Base-by-base conservation (phyloP, 805 yeast species). In the Cyberlindnera galapagoensis region DNA sequence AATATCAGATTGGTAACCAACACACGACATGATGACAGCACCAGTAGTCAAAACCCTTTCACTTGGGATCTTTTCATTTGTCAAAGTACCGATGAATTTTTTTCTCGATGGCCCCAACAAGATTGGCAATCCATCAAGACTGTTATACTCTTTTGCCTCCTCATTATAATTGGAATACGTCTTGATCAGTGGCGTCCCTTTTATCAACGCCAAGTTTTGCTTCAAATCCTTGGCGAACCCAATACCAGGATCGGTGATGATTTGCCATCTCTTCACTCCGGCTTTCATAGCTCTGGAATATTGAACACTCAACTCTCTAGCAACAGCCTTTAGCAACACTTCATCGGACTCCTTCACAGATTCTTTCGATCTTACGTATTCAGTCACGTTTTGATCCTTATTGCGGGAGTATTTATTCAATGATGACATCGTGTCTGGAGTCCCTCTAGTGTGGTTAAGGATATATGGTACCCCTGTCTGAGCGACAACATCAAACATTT, bases 211-310 rank as follows among this genome's bases (percentile, higher is more conserved):
- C 20, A 88, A 43, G 54, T 88, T 90, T 49, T 88, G 95, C 7
- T 52, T 43, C n/a, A 69, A 46, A 33, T 67, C 69, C 54, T 92
- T 92, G n/a, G 97, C 97, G 58, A 92, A 92, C 2, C 99, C 98
- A 25, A 92, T 59, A 3, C 98, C 98, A 1, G 99, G 98, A 53
- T 92, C 99, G 4, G 87, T 49, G 12, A 92, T 75, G 4, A 92
- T 62, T 57, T 92, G 97, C 95, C 96, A 92, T 56, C 90, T 76
- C 37, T 68, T 65, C 2, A 90, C 74, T 5, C 95, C 95, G 0
- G 55, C 60, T 1, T 44, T 47, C 26, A 71, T 58, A 9, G 95
- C 94, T 34, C 60, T 65, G 1, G 55, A 44, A 18, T 86, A 65
- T 34, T 74, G 71, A 3, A 44, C 42, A 7, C 76, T 61, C 31